phyloP scores from a whole-genome alignment of 202 grass and related monocot genomes.

The Schoenoplectus triqueter region DNA sequence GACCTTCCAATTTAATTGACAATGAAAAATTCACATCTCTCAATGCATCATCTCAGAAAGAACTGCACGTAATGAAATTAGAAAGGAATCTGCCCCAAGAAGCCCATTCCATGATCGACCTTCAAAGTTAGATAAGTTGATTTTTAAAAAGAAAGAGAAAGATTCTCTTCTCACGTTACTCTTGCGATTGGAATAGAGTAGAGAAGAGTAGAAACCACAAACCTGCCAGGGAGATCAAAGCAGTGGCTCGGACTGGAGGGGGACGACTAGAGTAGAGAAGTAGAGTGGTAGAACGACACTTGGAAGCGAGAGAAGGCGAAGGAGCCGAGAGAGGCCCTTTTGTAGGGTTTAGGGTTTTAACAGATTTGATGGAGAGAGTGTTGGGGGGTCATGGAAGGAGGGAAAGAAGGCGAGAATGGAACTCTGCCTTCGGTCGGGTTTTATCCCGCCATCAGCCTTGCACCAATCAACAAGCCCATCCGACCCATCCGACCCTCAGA shows the following conservation, averaged over 20 bases:
- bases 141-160: neutral
- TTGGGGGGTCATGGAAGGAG: neutral
- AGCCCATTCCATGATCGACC: no score
- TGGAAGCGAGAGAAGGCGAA: neutral
- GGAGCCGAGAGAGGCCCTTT: neutral
- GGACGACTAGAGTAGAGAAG: neutral
- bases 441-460: neutral
- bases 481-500: no score
- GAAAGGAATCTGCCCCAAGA: no score
- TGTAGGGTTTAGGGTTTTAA: constrained; percentile 22
- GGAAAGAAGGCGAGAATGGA: neutral
- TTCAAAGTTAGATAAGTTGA: neutral
- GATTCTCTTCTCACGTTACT: neutral
- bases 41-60: neutral
- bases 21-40: neutral
- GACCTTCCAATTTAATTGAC: neutral
- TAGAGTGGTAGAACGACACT: neutral
- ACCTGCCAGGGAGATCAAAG: neutral
- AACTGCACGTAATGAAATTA: neutral
- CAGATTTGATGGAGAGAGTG: neutral
- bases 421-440: neutral
- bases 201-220: neutral
- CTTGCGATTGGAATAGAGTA: neutral
- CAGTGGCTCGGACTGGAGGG: neutral
- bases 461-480: neutral